Base-by-base conservation (phyloP, 768 basidiomycete species). In the Obba rivulosa region DNA sequence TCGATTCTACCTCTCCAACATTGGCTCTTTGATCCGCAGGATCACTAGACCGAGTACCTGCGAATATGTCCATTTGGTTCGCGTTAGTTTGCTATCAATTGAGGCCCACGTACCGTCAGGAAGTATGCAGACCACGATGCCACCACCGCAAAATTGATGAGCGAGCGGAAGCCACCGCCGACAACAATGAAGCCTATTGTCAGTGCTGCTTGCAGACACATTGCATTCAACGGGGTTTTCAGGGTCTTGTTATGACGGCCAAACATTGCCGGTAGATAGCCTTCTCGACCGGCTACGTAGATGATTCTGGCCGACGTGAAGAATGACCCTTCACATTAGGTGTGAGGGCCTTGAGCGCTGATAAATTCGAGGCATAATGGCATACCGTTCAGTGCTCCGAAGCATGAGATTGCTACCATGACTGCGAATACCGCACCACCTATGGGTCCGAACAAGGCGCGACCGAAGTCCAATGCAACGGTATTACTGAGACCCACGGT, bases 341-440 rank as follows among this genome's bases (percentile, higher is more conserved):
- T 24, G 20, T 23, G 47, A 42, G 14, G n/a, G 16, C 13, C 24
- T 21, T 38, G 13, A 9, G 13, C 18, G 0, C 13, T 2, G 5
- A 24, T 21, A 18, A 21, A n/a, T 3, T 10, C 2, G 14, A 20
- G 2, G 35, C n/a, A 21, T 14, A 31, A 25, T n/a, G 61, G n/a
- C 54, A 37, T 57, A 81, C 92, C 88, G 62, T 96, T 95, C 45
- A 99, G 67, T 1, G 96, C 92, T 16, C 95, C 95, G 55, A 99
- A 92, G 63, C 92, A 96, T 2, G 93, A 96, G 49, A 97, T 76
- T 1, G 92, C 90, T 13, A 99, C 95, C 77, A 92, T 82, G 43
- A 84, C 74, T 1, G 95, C 91, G 62, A 99, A 96, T 14, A 92
- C 58, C 4, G 81, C 78, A 1, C 87, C 93, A 24, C 96, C 95